Percentiles rank a stretch among this genome's conserved stretches.
These are phyloP conservation scores for Holtermanniella nyarrowii DNA, from an alignment of 768 basidiomycete species.

Conservation along the genomic window DNA sequence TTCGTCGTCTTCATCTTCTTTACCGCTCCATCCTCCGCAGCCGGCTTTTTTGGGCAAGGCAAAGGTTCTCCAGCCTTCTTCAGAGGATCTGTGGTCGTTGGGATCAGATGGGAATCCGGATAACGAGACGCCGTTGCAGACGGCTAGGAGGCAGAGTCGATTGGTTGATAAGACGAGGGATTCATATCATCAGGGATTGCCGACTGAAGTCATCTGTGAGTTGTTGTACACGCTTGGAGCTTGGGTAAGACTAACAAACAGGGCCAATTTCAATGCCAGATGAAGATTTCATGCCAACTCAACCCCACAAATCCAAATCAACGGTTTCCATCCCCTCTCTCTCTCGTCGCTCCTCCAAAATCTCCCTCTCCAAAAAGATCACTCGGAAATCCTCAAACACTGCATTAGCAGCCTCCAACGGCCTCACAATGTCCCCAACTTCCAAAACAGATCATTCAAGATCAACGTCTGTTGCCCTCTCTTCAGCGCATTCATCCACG, in stretches of 20 bases:
- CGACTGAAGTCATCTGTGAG: constrained; percentile 34
- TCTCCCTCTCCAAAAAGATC: background rate
- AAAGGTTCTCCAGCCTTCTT: background rate
- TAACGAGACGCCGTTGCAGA: constrained; percentile 35
- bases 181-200: constrained; percentile 10
- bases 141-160: constrained; percentile 28
- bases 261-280: constrained; percentile 27
- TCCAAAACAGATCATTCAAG: constrained; percentile 2
- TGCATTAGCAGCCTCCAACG: background rate
- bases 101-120: constrained; percentile 21
- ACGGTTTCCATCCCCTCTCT: constrained; percentile 17
- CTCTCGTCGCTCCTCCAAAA: constrained; percentile 3
- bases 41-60: background rate
- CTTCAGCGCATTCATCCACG: constrained; percentile 26
- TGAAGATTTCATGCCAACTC: constrained; percentile 7
- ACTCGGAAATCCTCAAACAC: constrained; percentile 4
- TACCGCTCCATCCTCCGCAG: background rate
- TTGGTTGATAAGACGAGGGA: constrained; percentile 3
- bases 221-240: background rate
- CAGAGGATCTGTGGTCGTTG: background rate
- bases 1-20: background rate
- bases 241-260: constrained; percentile 3
- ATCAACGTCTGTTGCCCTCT: constrained; percentile 7
- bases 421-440: constrained; percentile 7
- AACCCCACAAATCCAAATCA: constrained; percentile 16